Percentiles rank a stretch among this genome's conserved stretches.
Conservation (phyloP, 2,329 filamentous ascomycete species). For the Fonsecaea multimorphosa region DNA sequence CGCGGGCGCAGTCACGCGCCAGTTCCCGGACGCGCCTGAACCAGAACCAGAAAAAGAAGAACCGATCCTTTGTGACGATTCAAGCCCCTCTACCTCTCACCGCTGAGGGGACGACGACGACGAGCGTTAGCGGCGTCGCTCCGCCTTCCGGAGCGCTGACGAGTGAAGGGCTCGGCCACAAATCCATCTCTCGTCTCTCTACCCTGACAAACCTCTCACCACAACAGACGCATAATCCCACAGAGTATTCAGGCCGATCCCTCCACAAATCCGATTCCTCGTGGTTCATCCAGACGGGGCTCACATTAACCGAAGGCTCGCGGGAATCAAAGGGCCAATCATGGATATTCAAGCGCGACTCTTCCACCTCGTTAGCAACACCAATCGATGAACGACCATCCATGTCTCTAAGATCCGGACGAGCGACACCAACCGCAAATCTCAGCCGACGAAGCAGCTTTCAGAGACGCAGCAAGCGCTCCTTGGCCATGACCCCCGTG, state of each 20-base stretch:
- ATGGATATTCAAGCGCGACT: slow-evolving; percentile 64
- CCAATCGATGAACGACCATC: slow-evolving; percentile 37
- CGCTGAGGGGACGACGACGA: slow-evolving; percentile 6
- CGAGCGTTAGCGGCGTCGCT: slow-evolving; percentile 6
- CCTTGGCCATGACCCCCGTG: slow-evolving; percentile 47
- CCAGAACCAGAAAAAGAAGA: slow-evolving; percentile 29
- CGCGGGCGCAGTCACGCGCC: slow-evolving; percentile 29
- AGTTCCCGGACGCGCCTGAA: slow-evolving; percentile 33
- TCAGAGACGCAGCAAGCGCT: slow-evolving; percentile 44
- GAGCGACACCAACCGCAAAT: slow-evolving; percentile 32
- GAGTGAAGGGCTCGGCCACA: slow-evolving; percentile 35
- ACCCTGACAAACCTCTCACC: slow-evolving; percentile 19
- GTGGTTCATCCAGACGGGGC: slow-evolving; percentile 65
- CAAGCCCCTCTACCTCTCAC: slow-evolving; percentile 20
- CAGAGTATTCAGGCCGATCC: background rate
- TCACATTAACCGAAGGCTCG: slow-evolving; percentile 62
- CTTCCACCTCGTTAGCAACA: slow-evolving; percentile 57
- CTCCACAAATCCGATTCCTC: slow-evolving; percentile 30
- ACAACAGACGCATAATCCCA: background rate
- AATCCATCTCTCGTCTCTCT: slow-evolving; percentile 9
- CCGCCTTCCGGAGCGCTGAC: slow-evolving; percentile 33
- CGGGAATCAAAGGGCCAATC: slow-evolving; percentile 68
- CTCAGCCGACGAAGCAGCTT: slow-evolving; percentile 40
- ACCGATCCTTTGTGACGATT: slow-evolving; percentile 29
- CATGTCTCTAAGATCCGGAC: slow-evolving; percentile 24